Evolutionary conservation across 345 rosid species (phyloP).

Genomic region (Eucalyptus cloeziana): DNA sequence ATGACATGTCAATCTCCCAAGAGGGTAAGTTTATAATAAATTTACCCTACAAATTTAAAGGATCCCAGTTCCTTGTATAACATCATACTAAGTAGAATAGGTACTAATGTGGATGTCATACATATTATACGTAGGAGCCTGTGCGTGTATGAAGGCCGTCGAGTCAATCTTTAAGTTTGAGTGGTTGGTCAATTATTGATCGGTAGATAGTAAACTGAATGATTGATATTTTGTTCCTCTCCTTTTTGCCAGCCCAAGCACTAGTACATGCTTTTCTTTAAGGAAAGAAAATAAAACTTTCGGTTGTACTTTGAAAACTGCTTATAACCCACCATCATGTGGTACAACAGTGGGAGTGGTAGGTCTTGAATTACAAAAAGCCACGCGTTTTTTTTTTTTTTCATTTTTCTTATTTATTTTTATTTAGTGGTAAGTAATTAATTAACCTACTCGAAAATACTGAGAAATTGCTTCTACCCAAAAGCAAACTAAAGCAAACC

Average conservation of each 20-base stretch:
- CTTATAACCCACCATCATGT: background rate
- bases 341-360: background rate
- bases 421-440: background rate
- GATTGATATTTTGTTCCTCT: background rate
- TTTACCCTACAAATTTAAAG: background rate
- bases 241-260: background rate
- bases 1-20: background rate
- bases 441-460: background rate
- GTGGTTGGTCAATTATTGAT: slow-evolving; percentile 18
- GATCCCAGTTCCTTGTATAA: background rate
- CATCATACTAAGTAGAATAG: background rate
- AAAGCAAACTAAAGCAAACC: background rate
- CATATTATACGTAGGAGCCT: background rate
- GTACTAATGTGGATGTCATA: background rate
- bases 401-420: background rate
- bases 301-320: background rate
- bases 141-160: background rate
- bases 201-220: slow-evolving; percentile 14
- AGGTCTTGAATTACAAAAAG: background rate
- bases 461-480: background rate
- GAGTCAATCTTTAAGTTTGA: background rate
- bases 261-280: background rate
- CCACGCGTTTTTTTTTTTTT: background rate
- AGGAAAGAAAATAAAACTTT: background rate
- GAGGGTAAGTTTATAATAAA: background rate